Evolutionary conservation across 371 early-diverging fungal species (phyloP).

Genomic region (Mortierella sp.): DNA sequence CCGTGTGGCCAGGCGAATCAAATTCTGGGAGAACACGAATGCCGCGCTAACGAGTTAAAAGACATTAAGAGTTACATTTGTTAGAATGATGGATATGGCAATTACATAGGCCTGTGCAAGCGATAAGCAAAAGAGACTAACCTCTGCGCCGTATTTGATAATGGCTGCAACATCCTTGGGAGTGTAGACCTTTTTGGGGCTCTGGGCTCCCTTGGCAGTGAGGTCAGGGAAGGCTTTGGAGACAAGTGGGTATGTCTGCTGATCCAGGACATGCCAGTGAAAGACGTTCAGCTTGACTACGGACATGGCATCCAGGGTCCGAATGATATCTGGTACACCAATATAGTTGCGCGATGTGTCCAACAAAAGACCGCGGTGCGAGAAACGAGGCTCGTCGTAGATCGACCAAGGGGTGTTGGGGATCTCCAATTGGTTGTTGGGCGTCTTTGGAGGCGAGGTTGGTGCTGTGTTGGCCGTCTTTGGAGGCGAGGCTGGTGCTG

Average conservation of each 20-base stretch:
- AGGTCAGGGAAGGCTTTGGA: slow-evolving; percentile 71
- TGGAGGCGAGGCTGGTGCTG: neutral
- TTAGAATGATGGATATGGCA: too few species aligned
- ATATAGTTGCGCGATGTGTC: slow-evolving; percentile 86
- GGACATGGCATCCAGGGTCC: slow-evolving; percentile 82
- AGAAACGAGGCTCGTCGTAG: slow-evolving; percentile 73
- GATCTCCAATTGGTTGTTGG: slow-evolving; percentile 33
- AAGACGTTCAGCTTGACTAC: slow-evolving; percentile 86
- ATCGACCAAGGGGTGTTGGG: slow-evolving; percentile 70
- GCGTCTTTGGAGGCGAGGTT: neutral
- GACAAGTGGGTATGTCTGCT: slow-evolving; percentile 81
- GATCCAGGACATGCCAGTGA: slow-evolving; percentile 89
- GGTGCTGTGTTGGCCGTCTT: neutral
- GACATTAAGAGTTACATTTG: neutral
- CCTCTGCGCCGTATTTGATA: slow-evolving; percentile 67
- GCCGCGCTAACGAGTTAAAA: slow-evolving; percentile 67
- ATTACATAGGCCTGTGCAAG: neutral
- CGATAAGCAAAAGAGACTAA: neutral
- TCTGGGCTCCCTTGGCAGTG: slow-evolving; percentile 74
- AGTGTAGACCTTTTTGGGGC: slow-evolving; percentile 64
- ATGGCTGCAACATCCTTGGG: slow-evolving; percentile 70
- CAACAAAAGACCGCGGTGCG: slow-evolving; percentile 83
- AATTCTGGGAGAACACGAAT: slow-evolving; percentile 85
- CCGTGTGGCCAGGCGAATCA: slow-evolving; percentile 76
- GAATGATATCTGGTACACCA: slow-evolving; percentile 71